Percentiles rank a stretch among this genome's conserved stretches.
Conservation (phyloP, 2,329 filamentous ascomycete species). For the Monascus ruber region DNA sequence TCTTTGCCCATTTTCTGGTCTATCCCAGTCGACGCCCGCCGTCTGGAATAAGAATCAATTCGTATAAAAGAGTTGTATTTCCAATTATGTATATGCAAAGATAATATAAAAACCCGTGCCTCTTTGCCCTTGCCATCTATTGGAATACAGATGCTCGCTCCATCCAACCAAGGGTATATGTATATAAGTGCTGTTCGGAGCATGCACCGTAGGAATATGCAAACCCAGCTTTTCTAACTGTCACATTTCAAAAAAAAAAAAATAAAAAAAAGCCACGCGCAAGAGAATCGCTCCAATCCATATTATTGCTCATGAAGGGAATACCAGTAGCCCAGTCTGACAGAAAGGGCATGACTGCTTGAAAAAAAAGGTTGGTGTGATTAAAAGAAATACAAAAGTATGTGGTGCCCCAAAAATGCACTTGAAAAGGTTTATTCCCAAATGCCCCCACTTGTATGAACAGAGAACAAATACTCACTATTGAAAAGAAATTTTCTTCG, state of each 20-base stretch:
- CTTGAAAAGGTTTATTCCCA: too few relatives aligned
- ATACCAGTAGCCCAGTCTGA: background rate
- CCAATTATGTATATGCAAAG: too few relatives aligned
- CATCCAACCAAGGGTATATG: slow-evolving; percentile 14
- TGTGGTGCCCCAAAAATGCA: background rate
- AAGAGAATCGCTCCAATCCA: background rate
- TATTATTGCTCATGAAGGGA: background rate
- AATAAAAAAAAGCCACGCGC: slow-evolving; percentile 1
- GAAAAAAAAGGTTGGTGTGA: background rate
- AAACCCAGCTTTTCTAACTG: background rate
- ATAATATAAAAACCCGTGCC: too few relatives aligned
- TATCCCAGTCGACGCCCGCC: too few relatives aligned
- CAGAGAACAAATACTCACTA: too few relatives aligned
- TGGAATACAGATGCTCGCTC: slow-evolving; percentile 7
- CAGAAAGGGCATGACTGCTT: background rate
- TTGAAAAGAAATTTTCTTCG: too few relatives aligned
- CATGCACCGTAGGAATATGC: background rate
- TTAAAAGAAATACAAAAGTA: background rate
- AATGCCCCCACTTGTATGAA: too few relatives aligned
- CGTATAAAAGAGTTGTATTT: too few relatives aligned
- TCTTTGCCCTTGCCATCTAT: too few relatives aligned
- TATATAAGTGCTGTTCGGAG: slow-evolving; percentile 6
- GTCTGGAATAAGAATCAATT: too few relatives aligned
- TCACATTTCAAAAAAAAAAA: slow-evolving; percentile 5
- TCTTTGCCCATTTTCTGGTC: too few relatives aligned